Conservation (phyloP, 2,329 filamentous ascomycete genomes). For the Penicillium sp. region DNA sequence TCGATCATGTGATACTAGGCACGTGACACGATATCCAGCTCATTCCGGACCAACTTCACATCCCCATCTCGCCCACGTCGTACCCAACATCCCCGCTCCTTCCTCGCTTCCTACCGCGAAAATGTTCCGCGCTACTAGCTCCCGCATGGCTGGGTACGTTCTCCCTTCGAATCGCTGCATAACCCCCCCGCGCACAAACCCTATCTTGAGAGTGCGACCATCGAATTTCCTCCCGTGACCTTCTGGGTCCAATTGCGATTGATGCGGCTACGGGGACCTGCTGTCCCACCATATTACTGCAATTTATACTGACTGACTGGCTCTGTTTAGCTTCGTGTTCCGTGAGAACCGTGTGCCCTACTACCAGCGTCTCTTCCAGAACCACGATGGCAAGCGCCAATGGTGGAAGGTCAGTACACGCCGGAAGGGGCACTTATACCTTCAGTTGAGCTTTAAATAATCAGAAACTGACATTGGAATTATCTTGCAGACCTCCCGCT, state of each 20-base stretch:
- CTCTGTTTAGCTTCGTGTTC: slow-evolving; percentile 50
- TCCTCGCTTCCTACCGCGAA: slow-evolving; percentile 31
- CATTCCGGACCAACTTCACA: slow-evolving; percentile 25
- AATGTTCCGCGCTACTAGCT: slow-evolving; percentile 43
- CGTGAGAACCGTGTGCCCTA: slow-evolving; percentile 66
- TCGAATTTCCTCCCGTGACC: slow-evolving; percentile 15
- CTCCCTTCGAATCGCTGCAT: slow-evolving; percentile 2
- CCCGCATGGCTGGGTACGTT: slow-evolving; percentile 45
- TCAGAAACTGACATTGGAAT: slow-evolving; percentile 14
- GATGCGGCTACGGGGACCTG: not conserved
- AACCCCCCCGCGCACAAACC: slow-evolving; percentile 6
- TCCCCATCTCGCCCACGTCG: slow-evolving; percentile 29
- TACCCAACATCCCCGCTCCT: slow-evolving; percentile 24
- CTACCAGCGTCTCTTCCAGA: slow-evolving; percentile 67
- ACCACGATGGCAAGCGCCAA: slow-evolving; percentile 63
- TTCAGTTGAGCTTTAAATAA: not conserved
- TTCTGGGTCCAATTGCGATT: slow-evolving; percentile 14
- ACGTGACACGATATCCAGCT: slow-evolving; percentile 19
- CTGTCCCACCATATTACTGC: not conserved
- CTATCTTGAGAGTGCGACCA: slow-evolving; percentile 16
- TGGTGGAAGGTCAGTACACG: slow-evolving; percentile 63
- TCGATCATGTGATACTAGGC: slow-evolving; percentile 29
- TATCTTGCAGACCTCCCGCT: slow-evolving; percentile 50
- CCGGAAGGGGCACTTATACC: slow-evolving; percentile 1
- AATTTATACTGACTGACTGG: slow-evolving; percentile 19